These are phyloP conservation scores for Smithsoniella earleae DNA, from an alignment of 163 green algal genomes.

Conservation along the genomic window DNA sequence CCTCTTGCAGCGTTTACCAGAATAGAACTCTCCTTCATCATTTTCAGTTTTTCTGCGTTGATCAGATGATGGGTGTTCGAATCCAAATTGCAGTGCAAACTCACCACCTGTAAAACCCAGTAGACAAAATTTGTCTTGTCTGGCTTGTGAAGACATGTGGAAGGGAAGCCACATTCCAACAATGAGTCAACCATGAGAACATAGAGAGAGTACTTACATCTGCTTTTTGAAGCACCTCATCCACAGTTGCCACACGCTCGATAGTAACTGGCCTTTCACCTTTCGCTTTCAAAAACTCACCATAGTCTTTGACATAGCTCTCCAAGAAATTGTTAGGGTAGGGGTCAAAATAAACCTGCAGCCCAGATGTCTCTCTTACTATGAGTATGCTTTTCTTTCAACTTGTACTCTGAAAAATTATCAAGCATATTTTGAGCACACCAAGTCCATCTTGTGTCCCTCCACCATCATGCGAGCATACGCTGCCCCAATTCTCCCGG, in stretches of 20 bases:
- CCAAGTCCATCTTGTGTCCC: slow-evolving; percentile 92
- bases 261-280: slow-evolving; percentile 66
- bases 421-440: slow-evolving; percentile 69
- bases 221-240: slow-evolving; percentile 76
- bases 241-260: slow-evolving; percentile 62
- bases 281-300: slow-evolving; percentile 58
- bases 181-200: too few species aligned
- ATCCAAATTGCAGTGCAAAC: slow-evolving; percentile 89
- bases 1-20: slow-evolving; percentile 89
- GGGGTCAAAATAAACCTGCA: slow-evolving; percentile 62
- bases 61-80: slow-evolving; percentile 85
- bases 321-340: slow-evolving; percentile 76
- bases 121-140: background rate
- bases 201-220: slow-evolving; percentile 57
- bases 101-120: slow-evolving; percentile 61
- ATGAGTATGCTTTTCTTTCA: too few species aligned
- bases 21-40: slow-evolving; percentile 91
- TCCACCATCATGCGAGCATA: slow-evolving; percentile 98
- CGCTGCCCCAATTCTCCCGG: slow-evolving; percentile 86
- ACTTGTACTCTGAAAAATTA: too few species aligned
- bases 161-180: background rate
- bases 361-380: slow-evolving; percentile 22
- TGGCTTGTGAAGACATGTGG: background rate
- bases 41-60: slow-evolving; percentile 67
- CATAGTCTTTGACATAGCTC: slow-evolving; percentile 59